Evolutionary conservation across 371 early-diverging fungal species (phyloP), one percentile per base, ranked within the genome.

Genomic region (Saksenaea oblongispora): DNA sequence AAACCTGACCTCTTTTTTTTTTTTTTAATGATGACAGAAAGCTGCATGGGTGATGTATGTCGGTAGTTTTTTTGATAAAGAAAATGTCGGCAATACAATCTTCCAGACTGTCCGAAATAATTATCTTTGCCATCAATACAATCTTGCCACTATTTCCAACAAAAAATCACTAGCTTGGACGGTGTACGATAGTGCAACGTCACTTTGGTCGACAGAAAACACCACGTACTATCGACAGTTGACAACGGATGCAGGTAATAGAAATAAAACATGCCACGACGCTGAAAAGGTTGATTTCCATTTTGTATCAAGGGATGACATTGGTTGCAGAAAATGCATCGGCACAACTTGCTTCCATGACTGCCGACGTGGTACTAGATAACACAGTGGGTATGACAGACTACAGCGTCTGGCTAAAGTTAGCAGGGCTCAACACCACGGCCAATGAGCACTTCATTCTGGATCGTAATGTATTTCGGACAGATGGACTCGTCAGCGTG

Each of bases 81-180:
- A 67, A 35, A 7, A 28, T 15, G 11, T 27, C 11, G 72, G 62
- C 5, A 27, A 13, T 14, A 44, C 56, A 13, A 35, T 68, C 3
- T 65, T 39, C 34, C 18, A 64, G 28, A 37, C 34, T 8, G 57
- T 71, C n/a, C 15, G 34, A 18, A 37, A 39, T 0, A 67, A 37
- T 28, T 71, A 71, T 22, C 8, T 44, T 10, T 71, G 72, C 34
- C 72, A 71, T 37, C 51, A 71, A 26, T 39, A 54, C 7, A 71
- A 71, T 36, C 36, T 71, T 8, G 53, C 51, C 18, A 36, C 57
- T 17, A 44, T 47, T 22, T 22, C 67, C 5, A 64, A 68, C 15
- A 64, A 42, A 18, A 67, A 67, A 28, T 67, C 63, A 9, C 62
- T 71, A 55, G 72, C 65, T 5, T 71, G 72, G 72, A 64, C 68